Evolutionary conservation across 1,139 yeast genomes (phyloP).

Genomic region (Candida frijolesensis): DNA sequence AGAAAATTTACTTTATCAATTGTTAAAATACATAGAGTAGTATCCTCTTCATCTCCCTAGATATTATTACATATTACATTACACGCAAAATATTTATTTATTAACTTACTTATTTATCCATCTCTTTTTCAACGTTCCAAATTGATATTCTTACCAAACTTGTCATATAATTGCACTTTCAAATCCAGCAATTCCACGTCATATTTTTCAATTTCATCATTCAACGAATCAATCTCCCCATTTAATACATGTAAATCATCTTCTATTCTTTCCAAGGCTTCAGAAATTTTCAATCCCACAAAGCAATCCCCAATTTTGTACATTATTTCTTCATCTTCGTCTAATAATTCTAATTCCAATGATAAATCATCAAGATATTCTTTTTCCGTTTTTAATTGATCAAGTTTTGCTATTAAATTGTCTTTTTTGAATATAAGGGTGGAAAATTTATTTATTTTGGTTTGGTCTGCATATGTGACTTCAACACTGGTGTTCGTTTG

Average conservation of each 20-base stretch:
- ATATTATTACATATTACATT: no score
- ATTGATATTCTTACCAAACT: conserved; percentile 88
- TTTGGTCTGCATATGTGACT: conserved; percentile 89
- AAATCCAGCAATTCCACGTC: conserved; percentile 58
- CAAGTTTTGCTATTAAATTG: conserved; percentile 51
- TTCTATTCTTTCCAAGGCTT: conserved; percentile 70
- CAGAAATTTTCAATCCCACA: conserved; percentile 62
- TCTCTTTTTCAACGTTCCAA: conserved; percentile 56
- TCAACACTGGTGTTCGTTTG: conserved; percentile 66
- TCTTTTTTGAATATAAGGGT: conserved; percentile 75
- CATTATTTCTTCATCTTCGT: conserved; percentile 71
- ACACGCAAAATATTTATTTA: neutral
- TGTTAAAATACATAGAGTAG: conserved; percentile 38
- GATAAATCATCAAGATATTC: conserved; percentile 88
- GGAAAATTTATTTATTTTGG: conserved; percentile 84
- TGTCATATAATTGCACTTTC: conserved; percentile 78
- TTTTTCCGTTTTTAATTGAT: conserved; percentile 63
- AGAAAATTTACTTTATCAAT: conserved; percentile 43
- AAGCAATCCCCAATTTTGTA: conserved; percentile 80
- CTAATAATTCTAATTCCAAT: conserved; percentile 82
- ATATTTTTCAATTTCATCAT: conserved; percentile 49
- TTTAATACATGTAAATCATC: conserved; percentile 56
- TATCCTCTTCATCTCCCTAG: neutral
- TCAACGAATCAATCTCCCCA: conserved; percentile 47
- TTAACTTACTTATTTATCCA: no score